These are phyloP conservation scores for Paraconiothyrium brasiliense DNA, from an alignment of 2,329 filamentous ascomycete species.

Conservation along the genomic window DNA sequence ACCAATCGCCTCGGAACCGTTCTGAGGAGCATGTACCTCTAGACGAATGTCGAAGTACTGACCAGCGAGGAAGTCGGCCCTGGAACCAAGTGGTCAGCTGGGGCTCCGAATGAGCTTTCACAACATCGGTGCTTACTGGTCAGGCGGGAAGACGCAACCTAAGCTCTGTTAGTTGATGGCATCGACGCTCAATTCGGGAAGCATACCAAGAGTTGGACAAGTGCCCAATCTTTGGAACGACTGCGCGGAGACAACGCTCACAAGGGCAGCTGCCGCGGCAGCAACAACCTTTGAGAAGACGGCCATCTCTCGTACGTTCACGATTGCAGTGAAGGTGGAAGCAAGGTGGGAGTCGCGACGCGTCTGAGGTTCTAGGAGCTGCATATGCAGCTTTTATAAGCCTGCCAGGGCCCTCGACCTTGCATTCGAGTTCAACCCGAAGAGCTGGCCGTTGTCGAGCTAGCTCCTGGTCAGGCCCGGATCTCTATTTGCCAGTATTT, in stretches of 20 bases:
- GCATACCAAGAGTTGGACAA: constrained; percentile 63
- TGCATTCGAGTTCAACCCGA: constrained; percentile 28
- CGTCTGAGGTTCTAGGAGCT: constrained; percentile 26
- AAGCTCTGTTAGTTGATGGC: constrained; percentile 26
- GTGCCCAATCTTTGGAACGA: constrained; percentile 65
- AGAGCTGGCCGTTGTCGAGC: constrained; percentile 16
- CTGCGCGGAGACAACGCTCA: constrained; percentile 53
- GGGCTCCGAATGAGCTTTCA: constrained; percentile 16
- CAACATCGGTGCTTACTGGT: constrained; percentile 56
- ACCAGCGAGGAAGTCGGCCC: constrained; percentile 82
- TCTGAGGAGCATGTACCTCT: constrained; percentile 82
- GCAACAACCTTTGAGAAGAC: constrained; percentile 35
- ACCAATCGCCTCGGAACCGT: constrained; percentile 81
- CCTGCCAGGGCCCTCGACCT: constrained; percentile 32
- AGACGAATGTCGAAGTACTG: constrained; percentile 86
- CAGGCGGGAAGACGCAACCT: constrained; percentile 65
- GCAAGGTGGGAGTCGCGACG: constrained; percentile 12
- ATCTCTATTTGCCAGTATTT: constrained; percentile 23
- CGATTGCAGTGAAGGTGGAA: constrained; percentile 5
- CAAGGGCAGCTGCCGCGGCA: constrained; percentile 40
- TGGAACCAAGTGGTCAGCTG: constrained; percentile 32
- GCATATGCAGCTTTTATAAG: constrained; percentile 41
- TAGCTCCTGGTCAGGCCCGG: constrained; percentile 6
- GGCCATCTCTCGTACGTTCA: constrained; percentile 40
- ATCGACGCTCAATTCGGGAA: background rate